A percentile compares a stretch with the other conserved stretches of the same genome.
These are phyloP conservation scores for Coemansia sp. DNA, from an alignment of 192 early-diverging fungal genomes.

Conservation along the genomic window DNA sequence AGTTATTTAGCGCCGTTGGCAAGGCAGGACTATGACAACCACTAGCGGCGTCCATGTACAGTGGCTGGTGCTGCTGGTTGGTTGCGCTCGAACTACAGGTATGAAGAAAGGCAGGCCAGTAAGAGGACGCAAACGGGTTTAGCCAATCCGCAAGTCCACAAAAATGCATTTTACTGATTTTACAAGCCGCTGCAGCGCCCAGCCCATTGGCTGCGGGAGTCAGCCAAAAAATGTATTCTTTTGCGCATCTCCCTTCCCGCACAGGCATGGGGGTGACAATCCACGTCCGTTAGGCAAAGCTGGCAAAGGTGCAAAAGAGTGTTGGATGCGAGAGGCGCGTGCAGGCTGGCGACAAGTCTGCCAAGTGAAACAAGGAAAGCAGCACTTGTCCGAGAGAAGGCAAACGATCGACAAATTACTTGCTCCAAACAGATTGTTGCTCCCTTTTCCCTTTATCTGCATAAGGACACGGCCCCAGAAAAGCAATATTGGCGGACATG, in stretches of 20 bases:
- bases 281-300: too few species aligned
- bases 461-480: neutral
- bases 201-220: neutral
- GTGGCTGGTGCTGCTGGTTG: constrained; percentile 1
- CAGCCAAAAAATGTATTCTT: neutral
- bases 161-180: neutral
- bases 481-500: neutral
- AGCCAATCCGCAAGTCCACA: neutral
- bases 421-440: neutral
- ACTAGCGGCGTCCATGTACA: neutral
- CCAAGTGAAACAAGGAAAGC: neutral
- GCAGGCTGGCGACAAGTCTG: neutral
- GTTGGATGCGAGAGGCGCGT: neutral
- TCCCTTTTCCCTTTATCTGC: constrained; percentile 6
- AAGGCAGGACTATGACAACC: neutral
- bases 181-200: constrained; percentile 3
- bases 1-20: neutral
- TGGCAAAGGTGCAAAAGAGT: neutral
- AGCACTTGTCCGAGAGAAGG: neutral
- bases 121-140: neutral
- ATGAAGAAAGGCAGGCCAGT: constrained; percentile 7
- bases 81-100: neutral
- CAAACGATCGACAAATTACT: neutral
- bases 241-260: neutral
- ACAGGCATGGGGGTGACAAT: neutral